A percentile compares a stretch with the other conserved stretches of the same genome.
Evolutionary conservation across 139 green algal species (phyloP).

Genomic region (Closterium sp.): DNA sequence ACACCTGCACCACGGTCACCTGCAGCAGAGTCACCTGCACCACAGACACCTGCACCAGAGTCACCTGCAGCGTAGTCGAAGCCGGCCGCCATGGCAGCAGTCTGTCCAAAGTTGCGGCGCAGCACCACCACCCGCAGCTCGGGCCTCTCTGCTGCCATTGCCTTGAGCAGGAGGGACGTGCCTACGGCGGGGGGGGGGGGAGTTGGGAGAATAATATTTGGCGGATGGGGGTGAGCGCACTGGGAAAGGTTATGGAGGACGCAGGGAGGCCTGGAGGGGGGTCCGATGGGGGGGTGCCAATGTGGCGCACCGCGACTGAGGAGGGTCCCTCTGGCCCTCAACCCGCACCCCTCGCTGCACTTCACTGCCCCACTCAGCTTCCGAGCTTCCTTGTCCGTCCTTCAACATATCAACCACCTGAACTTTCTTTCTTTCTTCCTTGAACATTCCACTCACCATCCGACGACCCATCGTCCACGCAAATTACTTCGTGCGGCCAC

Average conservation of each 20-base stretch:
- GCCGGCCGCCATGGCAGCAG: constrained; percentile 51
- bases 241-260: too few species aligned
- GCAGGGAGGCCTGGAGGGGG: neutral
- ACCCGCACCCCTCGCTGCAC: too few species aligned
- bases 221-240: neutral
- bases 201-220: neutral
- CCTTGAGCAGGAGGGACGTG: constrained; percentile 34
- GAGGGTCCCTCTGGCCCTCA: too few species aligned
- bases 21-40: too few species aligned
- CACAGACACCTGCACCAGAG: too few species aligned
- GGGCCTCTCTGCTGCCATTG: constrained; percentile 33
- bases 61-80: constrained; percentile 39
- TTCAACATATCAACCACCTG: too few species aligned
- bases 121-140: constrained; percentile 47
- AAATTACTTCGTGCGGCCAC: constrained; percentile 55
- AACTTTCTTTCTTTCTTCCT: too few species aligned
- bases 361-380: too few species aligned
- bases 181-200: neutral
- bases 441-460: constrained; percentile 49
- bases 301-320: too few species aligned
- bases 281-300: too few species aligned
- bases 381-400: too few species aligned
- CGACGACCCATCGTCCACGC: constrained; percentile 50
- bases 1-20: too few species aligned
- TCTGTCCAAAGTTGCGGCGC: constrained; percentile 56